phyloP scores from a whole-genome alignment of 2,329 filamentous ascomycete genomes.

The Bipolaris bicolor region DNA sequence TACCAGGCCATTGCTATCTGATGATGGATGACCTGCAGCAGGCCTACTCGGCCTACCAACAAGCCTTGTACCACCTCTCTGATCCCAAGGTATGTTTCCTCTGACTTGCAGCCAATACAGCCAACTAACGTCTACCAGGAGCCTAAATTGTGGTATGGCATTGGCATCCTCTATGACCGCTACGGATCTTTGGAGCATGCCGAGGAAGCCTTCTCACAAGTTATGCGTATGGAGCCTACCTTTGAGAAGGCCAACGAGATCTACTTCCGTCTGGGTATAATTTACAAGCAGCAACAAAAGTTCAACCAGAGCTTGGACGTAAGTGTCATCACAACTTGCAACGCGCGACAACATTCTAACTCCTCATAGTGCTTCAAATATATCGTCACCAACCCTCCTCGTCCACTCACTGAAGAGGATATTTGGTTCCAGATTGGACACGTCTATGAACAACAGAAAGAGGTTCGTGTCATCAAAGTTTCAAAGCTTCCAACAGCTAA shows the following conservation, averaged over 20 bases:
- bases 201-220: constrained; percentile 96
- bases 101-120: constrained; percentile 6
- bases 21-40: constrained; percentile 99
- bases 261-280: constrained; percentile 98
- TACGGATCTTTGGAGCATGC: constrained; percentile 97
- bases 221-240: constrained; percentile 97
- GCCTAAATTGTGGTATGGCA: constrained; percentile 98
- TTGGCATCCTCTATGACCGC: constrained; percentile 94
- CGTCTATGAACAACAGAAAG: constrained; percentile 98
- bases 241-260: constrained; percentile 99
- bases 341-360: constrained; percentile 17
- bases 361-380: constrained; percentile 92
- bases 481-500: constrained; percentile 28
- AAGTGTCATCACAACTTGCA: constrained; percentile 26
- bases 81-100: constrained; percentile 77
- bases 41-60: constrained; percentile 95
- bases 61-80: constrained; percentile 87
- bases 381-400: constrained; percentile 90
- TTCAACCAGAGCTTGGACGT: constrained; percentile 92
- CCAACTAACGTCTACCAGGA: constrained; percentile 62
- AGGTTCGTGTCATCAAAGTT: constrained; percentile 67
- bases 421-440: constrained; percentile 99
- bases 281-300: constrained; percentile 98
- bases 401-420: constrained; percentile 92
- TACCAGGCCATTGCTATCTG: constrained; percentile 88